Conservation (phyloP, 768 basidiomycete species). For the Fomitopsis serialis region DNA sequence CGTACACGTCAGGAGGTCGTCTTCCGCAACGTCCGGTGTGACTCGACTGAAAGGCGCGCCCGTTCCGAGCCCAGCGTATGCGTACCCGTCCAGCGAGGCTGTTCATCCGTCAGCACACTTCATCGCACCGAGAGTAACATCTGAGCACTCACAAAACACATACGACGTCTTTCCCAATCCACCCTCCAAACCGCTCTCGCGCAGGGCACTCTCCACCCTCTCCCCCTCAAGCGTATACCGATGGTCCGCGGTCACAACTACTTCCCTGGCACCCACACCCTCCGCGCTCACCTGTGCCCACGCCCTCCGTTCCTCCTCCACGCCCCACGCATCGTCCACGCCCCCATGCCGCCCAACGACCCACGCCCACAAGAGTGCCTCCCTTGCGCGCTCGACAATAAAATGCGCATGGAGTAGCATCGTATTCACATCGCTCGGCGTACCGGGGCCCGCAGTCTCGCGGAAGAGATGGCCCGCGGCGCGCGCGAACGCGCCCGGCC, state of each 20-base stretch:
- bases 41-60: slow-evolving; percentile 12
- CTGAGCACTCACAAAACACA: slow-evolving; percentile 16
- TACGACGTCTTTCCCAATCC: slow-evolving; percentile 15
- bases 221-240: slow-evolving; percentile 16
- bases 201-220: slow-evolving; percentile 11
- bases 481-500: slow-evolving; percentile 22
- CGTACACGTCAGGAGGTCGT: slow-evolving; percentile 13
- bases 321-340: slow-evolving; percentile 17
- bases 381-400: slow-evolving; percentile 30
- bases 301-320: slow-evolving; percentile 12
- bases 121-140: too few relatives aligned
- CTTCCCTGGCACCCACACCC: slow-evolving; percentile 2
- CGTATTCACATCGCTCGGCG: slow-evolving; percentile 23
- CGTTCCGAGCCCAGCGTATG: slow-evolving; percentile 18
- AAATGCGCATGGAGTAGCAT: slow-evolving; percentile 28
- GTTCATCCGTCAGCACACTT: not conserved
- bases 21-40: slow-evolving; percentile 1
- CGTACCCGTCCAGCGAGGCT: slow-evolving; percentile 30
- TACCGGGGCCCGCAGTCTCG: slow-evolving; percentile 23
- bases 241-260: slow-evolving; percentile 9
- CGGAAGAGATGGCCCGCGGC: slow-evolving; percentile 30
- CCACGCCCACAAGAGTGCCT: slow-evolving; percentile 34
- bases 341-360: slow-evolving; percentile 27
- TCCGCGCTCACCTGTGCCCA: slow-evolving; percentile 25
- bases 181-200: slow-evolving; percentile 10